These are phyloP conservation scores for Hypoxylon intermedium DNA, from an alignment of 495 filamentous ascomycete species.

Conservation along the genomic window DNA sequence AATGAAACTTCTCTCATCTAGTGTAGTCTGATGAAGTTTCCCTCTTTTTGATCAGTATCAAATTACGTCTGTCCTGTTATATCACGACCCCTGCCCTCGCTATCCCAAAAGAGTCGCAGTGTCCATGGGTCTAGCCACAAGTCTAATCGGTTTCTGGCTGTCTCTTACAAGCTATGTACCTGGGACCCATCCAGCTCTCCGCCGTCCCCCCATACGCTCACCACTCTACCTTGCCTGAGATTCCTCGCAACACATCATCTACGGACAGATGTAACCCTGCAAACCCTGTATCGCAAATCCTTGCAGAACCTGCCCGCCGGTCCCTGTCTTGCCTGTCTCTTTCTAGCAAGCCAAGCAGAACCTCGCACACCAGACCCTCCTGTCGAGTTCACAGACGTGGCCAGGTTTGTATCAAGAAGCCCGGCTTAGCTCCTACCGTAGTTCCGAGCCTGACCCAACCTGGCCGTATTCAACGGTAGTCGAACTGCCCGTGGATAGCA, in stretches of 20 bases:
- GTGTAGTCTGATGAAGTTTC: constrained; percentile 27
- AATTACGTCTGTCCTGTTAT: constrained; percentile 45
- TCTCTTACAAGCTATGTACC: constrained; percentile 40
- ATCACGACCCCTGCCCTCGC: constrained; percentile 39
- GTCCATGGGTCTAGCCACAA: constrained; percentile 38
- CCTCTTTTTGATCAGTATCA: constrained; percentile 38
- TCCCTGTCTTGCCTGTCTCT: constrained; percentile 47
- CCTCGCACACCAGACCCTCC: constrained; percentile 55
- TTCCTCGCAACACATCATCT: constrained; percentile 51
- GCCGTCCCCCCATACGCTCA: constrained; percentile 41
- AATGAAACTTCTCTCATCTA: constrained; percentile 16
- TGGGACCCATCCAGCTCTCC: constrained; percentile 42
- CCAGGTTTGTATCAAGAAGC: constrained; percentile 58
- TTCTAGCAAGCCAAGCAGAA: constrained; percentile 52
- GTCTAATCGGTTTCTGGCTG: constrained; percentile 43
- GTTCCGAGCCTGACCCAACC: constrained; percentile 56
- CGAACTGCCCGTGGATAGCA: constrained; percentile 43
- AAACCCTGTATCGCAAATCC: constrained; percentile 46
- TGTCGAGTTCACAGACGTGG: constrained; percentile 53
- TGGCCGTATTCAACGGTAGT: constrained; percentile 52
- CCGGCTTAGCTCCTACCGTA: constrained; percentile 61
- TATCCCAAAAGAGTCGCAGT: constrained; percentile 43
- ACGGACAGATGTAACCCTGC: constrained; percentile 55
- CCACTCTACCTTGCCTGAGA: constrained; percentile 31
- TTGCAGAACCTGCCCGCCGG: constrained; percentile 45